A percentile compares a stretch with the other conserved stretches of the same genome.
Conservation (phyloP, 352 stramenopile species). For the Phytophthora aleatoria region DNA sequence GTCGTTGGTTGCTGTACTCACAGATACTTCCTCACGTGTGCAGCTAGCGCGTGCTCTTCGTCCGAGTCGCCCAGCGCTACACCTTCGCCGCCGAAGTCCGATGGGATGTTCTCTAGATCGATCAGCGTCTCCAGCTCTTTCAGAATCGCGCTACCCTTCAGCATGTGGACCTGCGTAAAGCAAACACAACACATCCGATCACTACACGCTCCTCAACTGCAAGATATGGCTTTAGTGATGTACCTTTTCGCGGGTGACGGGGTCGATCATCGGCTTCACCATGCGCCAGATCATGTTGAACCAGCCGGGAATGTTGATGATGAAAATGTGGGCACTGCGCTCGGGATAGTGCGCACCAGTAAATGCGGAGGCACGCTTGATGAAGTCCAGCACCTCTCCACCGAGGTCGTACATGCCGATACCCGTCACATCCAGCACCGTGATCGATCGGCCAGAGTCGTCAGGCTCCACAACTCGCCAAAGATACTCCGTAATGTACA, state of each 20-base stretch:
- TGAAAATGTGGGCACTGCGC: conserved; percentile 93
- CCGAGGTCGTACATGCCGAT: conserved; percentile 90
- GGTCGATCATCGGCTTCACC: conserved; percentile 93
- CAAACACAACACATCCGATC: conserved; percentile 10
- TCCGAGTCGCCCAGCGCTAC: conserved; percentile 63
- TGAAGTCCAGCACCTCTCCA: conserved; percentile 89
- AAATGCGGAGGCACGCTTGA: conserved; percentile 85
- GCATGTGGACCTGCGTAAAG: conserved; percentile 68
- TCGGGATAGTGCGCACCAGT: conserved; percentile 94
- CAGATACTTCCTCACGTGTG: conserved; percentile 79
- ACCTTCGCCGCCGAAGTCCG: conserved; percentile 71
- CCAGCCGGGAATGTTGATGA: conserved; percentile 96
- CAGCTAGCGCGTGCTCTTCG: conserved; percentile 67
- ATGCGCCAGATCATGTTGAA: conserved; percentile 95
- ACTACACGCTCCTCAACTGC: background rate
- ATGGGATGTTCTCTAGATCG: conserved; percentile 69
- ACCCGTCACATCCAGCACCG: conserved; percentile 82
- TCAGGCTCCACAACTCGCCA: conserved; percentile 84
- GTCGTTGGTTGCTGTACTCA: conserved; percentile 8
- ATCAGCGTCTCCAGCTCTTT: conserved; percentile 76
- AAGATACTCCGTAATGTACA: conserved; percentile 93
- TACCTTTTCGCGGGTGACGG: conserved; percentile 95
- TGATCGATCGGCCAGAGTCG: conserved; percentile 77
- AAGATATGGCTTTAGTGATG: background rate
- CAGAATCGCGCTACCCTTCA: conserved; percentile 82